Conservation (phyloP, 1,139 yeast species). For the Protomyces arabidopsidicola region DNA sequence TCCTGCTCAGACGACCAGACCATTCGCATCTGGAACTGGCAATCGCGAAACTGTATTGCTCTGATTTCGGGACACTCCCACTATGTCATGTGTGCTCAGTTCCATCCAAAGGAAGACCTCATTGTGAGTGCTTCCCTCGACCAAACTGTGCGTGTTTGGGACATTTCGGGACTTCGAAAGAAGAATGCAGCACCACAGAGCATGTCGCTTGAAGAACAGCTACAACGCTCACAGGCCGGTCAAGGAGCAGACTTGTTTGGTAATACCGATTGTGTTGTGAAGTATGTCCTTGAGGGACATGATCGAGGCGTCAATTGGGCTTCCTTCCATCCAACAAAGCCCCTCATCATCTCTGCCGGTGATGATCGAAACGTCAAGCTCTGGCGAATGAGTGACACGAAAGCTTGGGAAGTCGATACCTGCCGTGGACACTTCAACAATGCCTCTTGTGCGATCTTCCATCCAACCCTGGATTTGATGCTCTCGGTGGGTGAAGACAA, state of each 20-base stretch:
- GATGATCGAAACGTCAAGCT: constrained; percentile 92
- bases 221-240: constrained; percentile 47
- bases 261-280: constrained; percentile 87
- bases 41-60: constrained; percentile 84
- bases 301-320: constrained; percentile 99
- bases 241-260: constrained; percentile 90
- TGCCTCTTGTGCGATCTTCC: constrained; percentile 84
- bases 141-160: constrained; percentile 99
- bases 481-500: constrained; percentile 94
- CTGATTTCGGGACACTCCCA: constrained; percentile 97
- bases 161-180: constrained; percentile 89
- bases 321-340: constrained; percentile 92
- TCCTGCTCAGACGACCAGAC: constrained; percentile 98
- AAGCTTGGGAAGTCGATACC: constrained; percentile 99
- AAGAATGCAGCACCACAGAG: constrained; percentile 77
- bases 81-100: constrained; percentile 96
- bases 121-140: constrained; percentile 94
- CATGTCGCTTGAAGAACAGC: constrained; percentile 69
- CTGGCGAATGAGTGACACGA: constrained; percentile 97
- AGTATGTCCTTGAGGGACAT: constrained; percentile 95
- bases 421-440: constrained; percentile 96
- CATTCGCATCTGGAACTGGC: constrained; percentile 99
- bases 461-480: constrained; percentile 88
- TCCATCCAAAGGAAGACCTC: constrained; percentile 92
- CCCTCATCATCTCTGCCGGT: constrained; percentile 91